These are phyloP conservation scores for Candida loeiensis DNA, from an alignment of 805 yeast species.

Conservation along the genomic window DNA sequence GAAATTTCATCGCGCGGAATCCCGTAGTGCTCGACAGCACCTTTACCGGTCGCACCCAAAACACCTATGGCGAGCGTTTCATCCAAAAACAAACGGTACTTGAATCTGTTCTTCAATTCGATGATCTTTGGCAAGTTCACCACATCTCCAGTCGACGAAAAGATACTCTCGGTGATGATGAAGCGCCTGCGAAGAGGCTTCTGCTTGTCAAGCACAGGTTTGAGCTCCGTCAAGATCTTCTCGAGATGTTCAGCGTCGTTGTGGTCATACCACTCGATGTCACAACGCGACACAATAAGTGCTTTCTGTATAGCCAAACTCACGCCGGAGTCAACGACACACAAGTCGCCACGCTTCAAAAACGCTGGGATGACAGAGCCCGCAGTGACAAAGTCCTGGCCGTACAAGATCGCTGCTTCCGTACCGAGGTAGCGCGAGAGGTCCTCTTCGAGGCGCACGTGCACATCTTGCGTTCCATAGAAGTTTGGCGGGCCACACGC, in stretches of 20 bases:
- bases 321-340: conserved; percentile 80
- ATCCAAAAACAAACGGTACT: conserved; percentile 83
- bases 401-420: conserved; percentile 78
- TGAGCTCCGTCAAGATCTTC: conserved; percentile 56
- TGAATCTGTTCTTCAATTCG: conserved; percentile 73
- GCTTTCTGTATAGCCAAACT: conserved; percentile 84
- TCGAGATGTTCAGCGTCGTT: conserved; percentile 85
- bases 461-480: conserved; percentile 93
- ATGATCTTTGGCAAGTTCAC: conserved; percentile 67
- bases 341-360: conserved; percentile 89
- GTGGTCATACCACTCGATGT: conserved; percentile 79
- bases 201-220: conserved; percentile 58
- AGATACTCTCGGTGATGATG: conserved; percentile 88
- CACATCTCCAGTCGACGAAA: conserved; percentile 76
- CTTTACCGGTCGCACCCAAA: conserved; percentile 81
- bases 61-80: conserved; percentile 86
- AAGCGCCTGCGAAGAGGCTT: conserved; percentile 84
- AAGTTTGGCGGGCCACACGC: conserved; percentile 99
- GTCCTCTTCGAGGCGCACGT: conserved; percentile 71
- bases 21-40: conserved; percentile 70
- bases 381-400: conserved; percentile 87
- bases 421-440: conserved; percentile 73
- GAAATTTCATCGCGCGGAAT: conserved; percentile 72
- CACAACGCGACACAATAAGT: conserved; percentile 78
- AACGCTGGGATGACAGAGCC: conserved; percentile 90